Conservation (phyloP, 2,329 filamentous ascomycete species). For the Aspergillus neotritici region DNA sequence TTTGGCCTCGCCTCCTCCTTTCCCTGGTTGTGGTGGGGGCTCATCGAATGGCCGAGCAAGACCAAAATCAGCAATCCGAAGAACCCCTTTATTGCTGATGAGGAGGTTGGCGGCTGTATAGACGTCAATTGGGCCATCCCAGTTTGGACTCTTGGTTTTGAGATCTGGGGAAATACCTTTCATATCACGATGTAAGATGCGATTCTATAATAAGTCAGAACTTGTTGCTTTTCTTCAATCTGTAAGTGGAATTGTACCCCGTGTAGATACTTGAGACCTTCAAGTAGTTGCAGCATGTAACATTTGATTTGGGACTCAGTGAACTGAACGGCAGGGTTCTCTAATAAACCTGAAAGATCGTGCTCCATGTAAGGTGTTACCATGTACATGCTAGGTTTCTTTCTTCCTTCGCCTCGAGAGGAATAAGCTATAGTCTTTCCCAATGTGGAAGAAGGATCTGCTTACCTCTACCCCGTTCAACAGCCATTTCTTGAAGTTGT, state of each 20-base stretch:
- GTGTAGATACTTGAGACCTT: constrained; percentile 86
- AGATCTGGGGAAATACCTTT: constrained; percentile 48
- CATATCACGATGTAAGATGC: constrained; percentile 95
- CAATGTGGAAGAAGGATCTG: constrained; percentile 8
- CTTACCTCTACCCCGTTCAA: constrained; percentile 65
- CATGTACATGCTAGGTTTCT: constrained; percentile 87
- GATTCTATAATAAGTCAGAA: constrained; percentile 42
- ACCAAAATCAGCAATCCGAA: constrained; percentile 97
- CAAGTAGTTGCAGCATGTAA: constrained; percentile 88
- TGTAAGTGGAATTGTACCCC: constrained; percentile 44
- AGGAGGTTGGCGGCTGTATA: constrained; percentile 76
- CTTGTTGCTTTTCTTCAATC: not conserved
- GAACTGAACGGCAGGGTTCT: constrained; percentile 86
- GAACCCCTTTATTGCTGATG: constrained; percentile 86
- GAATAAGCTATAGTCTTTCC: constrained; percentile 13
- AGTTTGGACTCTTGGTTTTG: too few species aligned
- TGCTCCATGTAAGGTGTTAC: constrained; percentile 99
- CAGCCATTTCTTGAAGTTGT: constrained; percentile 88
- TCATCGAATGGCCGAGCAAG: constrained; percentile 91
- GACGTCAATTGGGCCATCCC: not conserved
- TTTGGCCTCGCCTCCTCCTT: constrained; percentile 74
- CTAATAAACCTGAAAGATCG: constrained; percentile 91
- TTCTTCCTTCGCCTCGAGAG: constrained; percentile 63
- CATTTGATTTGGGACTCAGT: constrained; percentile 93
- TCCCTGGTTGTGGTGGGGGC: constrained; percentile 66